Percentiles rank a stretch among this genome's conserved stretches.
These are phyloP conservation scores for Pythium diclinum DNA, from an alignment of 352 stramenopile genomes.

Conservation along the genomic window DNA sequence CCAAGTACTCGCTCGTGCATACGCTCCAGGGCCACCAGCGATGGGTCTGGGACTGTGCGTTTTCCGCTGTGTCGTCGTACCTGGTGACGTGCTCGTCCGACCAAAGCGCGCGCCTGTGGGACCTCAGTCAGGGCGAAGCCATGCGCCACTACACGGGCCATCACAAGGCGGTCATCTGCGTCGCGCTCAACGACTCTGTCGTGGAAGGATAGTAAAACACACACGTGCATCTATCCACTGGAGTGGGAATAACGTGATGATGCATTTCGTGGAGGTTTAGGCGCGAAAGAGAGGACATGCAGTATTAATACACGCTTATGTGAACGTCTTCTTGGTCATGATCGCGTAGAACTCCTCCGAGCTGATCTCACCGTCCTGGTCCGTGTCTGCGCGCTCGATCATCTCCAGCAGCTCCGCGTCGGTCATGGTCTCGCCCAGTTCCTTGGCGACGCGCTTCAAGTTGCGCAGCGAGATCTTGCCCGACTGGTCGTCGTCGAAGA, in stretches of 20 bases:
- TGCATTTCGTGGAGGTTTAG: not conserved
- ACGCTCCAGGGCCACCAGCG: constrained; percentile 89
- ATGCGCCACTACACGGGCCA: constrained; percentile 89
- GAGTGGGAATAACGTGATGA: not conserved
- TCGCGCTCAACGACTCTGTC: constrained; percentile 84
- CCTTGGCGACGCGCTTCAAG: constrained; percentile 96
- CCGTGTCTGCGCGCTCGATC: constrained; percentile 96
- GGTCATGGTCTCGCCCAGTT: constrained; percentile 99
- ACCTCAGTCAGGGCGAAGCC: constrained; percentile 88
- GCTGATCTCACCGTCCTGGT: constrained; percentile 96
- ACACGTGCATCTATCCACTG: not conserved
- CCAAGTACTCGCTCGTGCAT: constrained; percentile 54
- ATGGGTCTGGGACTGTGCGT: constrained; percentile 98
- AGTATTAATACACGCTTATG: constrained; percentile 39
- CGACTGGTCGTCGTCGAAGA: constrained; percentile 98
- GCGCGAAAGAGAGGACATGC: not conserved
- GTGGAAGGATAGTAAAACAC: constrained; percentile 21
- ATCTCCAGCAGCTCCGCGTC: constrained; percentile 99
- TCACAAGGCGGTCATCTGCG: constrained; percentile 88
- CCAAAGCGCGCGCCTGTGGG: constrained; percentile 95
- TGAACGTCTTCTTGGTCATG: constrained; percentile 96
- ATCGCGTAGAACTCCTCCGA: constrained; percentile 98
- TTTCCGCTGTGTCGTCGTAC: constrained; percentile 97
- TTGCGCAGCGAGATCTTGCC: constrained; percentile 97
- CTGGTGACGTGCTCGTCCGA: constrained; percentile 97